Percentiles rank a stretch among this genome's conserved stretches.
These are phyloP conservation scores for Biscogniauxia marginata DNA, from an alignment of 2,329 filamentous ascomycete species.

Conservation along the genomic window DNA sequence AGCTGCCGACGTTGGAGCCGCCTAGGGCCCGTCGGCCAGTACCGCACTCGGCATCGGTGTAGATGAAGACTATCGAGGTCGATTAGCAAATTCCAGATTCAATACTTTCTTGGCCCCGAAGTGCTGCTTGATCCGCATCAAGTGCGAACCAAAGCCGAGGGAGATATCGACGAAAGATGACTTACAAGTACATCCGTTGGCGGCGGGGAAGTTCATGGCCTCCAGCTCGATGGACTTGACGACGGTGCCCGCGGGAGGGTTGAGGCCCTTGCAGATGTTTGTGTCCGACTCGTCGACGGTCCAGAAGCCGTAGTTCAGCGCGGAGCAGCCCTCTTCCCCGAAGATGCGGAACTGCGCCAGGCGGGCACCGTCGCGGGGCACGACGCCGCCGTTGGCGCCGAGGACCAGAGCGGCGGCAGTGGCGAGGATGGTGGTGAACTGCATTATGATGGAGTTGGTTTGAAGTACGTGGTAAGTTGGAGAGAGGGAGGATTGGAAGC, in stretches of 20 bases:
- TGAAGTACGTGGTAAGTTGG: neutral
- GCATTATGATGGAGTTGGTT: conserved; percentile 27
- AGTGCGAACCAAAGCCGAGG: neutral
- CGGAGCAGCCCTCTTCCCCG: conserved; percentile 23
- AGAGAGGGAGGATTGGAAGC: neutral
- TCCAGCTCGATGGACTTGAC: conserved; percentile 23
- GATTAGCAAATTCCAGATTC: neutral
- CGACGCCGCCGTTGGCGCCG: conserved; percentile 19
- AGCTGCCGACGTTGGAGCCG: neutral
- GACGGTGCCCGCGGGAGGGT: conserved; percentile 40
- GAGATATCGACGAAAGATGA: neutral
- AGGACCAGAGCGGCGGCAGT: conserved; percentile 19
- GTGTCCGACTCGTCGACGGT: conserved; percentile 24
- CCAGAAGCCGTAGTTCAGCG: conserved; percentile 27
- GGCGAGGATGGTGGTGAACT: conserved; percentile 26
- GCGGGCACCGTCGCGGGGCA: conserved; percentile 23
- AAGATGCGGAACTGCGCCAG: conserved; percentile 30
- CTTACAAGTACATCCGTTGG: conserved; percentile 25
- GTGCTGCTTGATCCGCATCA: too few relatives aligned
- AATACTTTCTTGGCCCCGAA: too few relatives aligned
- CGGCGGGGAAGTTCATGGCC: conserved; percentile 13
- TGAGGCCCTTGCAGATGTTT: conserved; percentile 43
- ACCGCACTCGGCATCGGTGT: conserved; percentile 14
- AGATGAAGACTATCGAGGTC: conserved; percentile 14
- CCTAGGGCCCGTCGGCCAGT: neutral